Conservation (phyloP, 176 grass and related monocot genomes). For the Carex scoparia region DNA sequence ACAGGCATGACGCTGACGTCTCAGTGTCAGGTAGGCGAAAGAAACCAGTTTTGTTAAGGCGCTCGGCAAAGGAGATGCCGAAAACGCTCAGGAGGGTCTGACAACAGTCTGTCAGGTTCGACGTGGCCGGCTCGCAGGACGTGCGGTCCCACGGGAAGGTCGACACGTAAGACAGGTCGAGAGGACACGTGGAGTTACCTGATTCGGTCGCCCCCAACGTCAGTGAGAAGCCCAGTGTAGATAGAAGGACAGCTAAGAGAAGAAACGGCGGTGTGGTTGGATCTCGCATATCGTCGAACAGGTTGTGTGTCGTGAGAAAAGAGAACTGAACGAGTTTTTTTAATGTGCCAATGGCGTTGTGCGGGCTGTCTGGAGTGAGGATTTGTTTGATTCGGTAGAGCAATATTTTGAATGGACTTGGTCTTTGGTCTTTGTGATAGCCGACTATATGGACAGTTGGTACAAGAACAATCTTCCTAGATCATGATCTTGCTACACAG, state of each 20-base stretch:
- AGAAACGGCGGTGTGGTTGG: not conserved
- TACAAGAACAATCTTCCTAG: too few relatives aligned
- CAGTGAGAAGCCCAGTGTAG: not conserved
- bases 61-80: slow-evolving; percentile 44
- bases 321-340: not conserved
- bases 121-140: slow-evolving; percentile 32
- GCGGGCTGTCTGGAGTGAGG: not conserved
- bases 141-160: slow-evolving; percentile 67
- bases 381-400: not conserved
- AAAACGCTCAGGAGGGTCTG: slow-evolving; percentile 51
- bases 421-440: not conserved
- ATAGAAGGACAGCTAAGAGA: not conserved
- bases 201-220: not conserved
- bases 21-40: slow-evolving; percentile 56
- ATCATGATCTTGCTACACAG: not conserved
- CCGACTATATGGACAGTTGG: not conserved
- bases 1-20: slow-evolving; percentile 51
- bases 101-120: slow-evolving; percentile 62
- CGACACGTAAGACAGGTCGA: slow-evolving; percentile 67
- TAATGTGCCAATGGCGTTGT: not conserved
- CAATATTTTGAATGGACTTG: not conserved
- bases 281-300: slow-evolving; percentile 22
- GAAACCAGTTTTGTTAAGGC: slow-evolving; percentile 47
- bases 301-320: not conserved
- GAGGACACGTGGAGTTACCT: slow-evolving; percentile 38